Percentiles rank a stretch among this genome's conserved stretches.
These are phyloP conservation scores for Mucor mucedo DNA, from an alignment of 371 early-diverging fungal species.

Conservation along the genomic window DNA sequence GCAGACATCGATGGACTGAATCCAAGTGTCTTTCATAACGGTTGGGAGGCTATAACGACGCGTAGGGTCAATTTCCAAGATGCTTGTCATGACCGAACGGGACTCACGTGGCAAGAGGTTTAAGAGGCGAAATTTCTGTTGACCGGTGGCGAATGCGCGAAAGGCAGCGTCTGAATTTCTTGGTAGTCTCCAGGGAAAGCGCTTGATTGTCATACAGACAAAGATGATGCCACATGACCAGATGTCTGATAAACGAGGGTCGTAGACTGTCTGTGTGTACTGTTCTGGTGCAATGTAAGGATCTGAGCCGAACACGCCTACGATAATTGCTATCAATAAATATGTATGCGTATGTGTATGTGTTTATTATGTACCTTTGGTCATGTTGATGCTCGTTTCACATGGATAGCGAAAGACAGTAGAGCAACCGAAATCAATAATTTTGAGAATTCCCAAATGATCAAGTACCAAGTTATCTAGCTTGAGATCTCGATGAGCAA, in stretches of 20 bases:
- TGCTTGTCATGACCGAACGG: slow-evolving; percentile 50
- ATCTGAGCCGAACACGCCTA: slow-evolving; percentile 83
- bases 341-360: background rate
- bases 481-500: slow-evolving; percentile 89
- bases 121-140: slow-evolving; percentile 48
- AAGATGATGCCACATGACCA: slow-evolving; percentile 86
- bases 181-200: slow-evolving; percentile 79
- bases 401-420: slow-evolving; percentile 78
- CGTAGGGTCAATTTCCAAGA: slow-evolving; percentile 59
- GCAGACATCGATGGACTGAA: slow-evolving; percentile 64
- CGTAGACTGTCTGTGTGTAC: slow-evolving; percentile 63
- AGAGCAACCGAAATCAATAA: slow-evolving; percentile 95
- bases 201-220: slow-evolving; percentile 74
- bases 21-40: slow-evolving; percentile 57
- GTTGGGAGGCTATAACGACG: slow-evolving; percentile 51
- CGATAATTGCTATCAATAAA: too few relatives aligned
- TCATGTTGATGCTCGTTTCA: slow-evolving; percentile 57
- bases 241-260: slow-evolving; percentile 73
- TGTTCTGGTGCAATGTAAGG: slow-evolving; percentile 95
- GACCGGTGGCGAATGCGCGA: slow-evolving; percentile 52
- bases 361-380: slow-evolving; percentile 51
- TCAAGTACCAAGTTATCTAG: slow-evolving; percentile 86
- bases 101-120: slow-evolving; percentile 56
- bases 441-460: slow-evolving; percentile 76
- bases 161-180: slow-evolving; percentile 63